Conservation (phyloP, 139 green algal genomes). For the Micractinium sp. region DNA sequence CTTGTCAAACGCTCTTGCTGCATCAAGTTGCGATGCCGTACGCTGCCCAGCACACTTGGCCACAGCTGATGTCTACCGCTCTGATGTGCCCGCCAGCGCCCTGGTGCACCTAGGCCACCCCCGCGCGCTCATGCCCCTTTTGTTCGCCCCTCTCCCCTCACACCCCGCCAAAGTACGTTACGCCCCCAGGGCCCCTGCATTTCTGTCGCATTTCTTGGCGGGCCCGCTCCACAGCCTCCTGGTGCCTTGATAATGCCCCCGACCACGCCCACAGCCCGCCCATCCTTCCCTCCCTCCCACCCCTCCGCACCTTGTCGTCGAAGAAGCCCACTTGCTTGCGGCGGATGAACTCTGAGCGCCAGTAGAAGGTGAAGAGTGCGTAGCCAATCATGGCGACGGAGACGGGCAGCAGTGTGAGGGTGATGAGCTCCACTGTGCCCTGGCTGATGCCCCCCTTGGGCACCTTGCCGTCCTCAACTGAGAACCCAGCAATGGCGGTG, state of each 20-base stretch:
- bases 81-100: too few species aligned
- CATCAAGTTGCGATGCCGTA: too few species aligned
- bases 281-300: background rate
- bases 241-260: background rate
- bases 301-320: conserved; percentile 63
- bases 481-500: conserved; percentile 80
- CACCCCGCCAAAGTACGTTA: too few species aligned
- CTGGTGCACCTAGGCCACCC: too few species aligned
- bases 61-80: too few species aligned
- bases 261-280: background rate
- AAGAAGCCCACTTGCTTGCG: conserved; percentile 88
- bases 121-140: too few species aligned
- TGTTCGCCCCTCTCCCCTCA: too few species aligned
- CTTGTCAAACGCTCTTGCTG: too few species aligned
- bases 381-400: conserved; percentile 87
- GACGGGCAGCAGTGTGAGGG: conserved; percentile 77
- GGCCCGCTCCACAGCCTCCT: background rate
- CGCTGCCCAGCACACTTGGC: too few species aligned
- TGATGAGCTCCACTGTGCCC: conserved; percentile 80
- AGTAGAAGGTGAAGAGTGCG: conserved; percentile 85
- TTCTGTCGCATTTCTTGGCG: background rate
- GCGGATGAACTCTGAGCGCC: conserved; percentile 73
- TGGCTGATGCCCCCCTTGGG: conserved; percentile 52
- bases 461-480: conserved; percentile 33
- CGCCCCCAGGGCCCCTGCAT: too few species aligned